Base-by-base conservation (phyloP, 2,329 filamentous ascomycete species). In the Fusarium sp. region DNA sequence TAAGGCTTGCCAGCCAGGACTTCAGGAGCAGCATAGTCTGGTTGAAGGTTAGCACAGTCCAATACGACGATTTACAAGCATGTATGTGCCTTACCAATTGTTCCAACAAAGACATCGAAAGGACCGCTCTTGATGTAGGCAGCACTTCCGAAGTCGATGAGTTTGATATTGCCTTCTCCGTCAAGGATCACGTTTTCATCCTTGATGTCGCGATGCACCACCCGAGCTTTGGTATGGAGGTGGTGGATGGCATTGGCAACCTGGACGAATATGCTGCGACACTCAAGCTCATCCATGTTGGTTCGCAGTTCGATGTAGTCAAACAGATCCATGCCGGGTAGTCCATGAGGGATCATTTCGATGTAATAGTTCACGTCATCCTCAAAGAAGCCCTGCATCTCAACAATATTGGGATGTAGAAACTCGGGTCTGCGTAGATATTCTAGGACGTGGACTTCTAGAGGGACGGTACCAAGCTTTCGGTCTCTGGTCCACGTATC, bases 31-130 rank as follows among this genome's bases (percentile, higher is more conserved):
- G 95, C 95, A 78, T 99, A 99, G 81, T 99, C 95, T 97, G 47
- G 25, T 28, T 15, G 29, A 6, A 39, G 8, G 48, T 70, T 53
- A 68, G 60, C 44, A 34, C 22, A 24, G 24, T 15, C 22, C 28
- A 29, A 3, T 19, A 12, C 55, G 64, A 46, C 45, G 11, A 15
- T 29, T 22, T 45, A 24, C 15, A 15, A 15, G 26, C 12, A 22
- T 22, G 31, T 31, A 22, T 22, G 31, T 31, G 77, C 89, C 19
- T 73, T 81, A 97, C 94, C 94, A 76, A 99, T 98, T 1, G 95
- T 99, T 57, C 95, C 95, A 47, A 99, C 95, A 79, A 99, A 99
- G 12, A 99, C 95, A 75, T 98, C 93, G 82, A 99, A 99, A 41
- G 95, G 95, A 12, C 95, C 95, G 75, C 91, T 97, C 80, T 96